Evolutionary conservation across 306 rosid genomes (phyloP), one percentile per base, ranked within the genome.

Genomic region (Lotus japonicus): DNA sequence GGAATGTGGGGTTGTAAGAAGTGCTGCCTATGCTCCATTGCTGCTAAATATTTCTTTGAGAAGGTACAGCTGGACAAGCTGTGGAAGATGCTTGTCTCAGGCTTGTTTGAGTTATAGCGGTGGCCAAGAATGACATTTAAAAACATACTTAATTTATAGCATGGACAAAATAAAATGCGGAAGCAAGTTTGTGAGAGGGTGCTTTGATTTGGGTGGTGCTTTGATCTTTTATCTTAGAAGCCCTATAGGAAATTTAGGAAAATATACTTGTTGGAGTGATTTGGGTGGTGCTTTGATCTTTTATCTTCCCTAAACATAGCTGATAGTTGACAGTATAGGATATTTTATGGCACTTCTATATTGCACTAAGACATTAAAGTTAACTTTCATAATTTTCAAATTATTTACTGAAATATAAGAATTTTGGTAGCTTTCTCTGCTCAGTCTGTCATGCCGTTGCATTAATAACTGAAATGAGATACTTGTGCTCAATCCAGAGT

Each of bases 401-500:
- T 42, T 39, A 57, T 12, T 63, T 14, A 55, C 5, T 21, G 10
- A 28, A 46, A 12, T 44, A 33, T 46, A 33, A 56, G 15, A 36
- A 9, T 15, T 56, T 64, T 18, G 14, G 33, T 49, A 58, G 51
- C 16, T 49, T 71, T 64, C 43, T 39, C 50, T 71, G 66, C n/a
- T 41, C 38, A 15, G 35, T 18, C 23, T 64, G 33, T 26, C 14
- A 41, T 64, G 49, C 13, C 6, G 31, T 17, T 35, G 71, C 71
- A 9, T 71, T 41, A 44, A 26, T 56, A 67, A 58, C 77, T 77
- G 70, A 77, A 81, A 68, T 68, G 75, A 61, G 58, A 71, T 66
- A 0, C 64, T 75, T 77, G 21, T 84, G 58, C 56, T 68, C 35
- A 72, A 73, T 65, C 19, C 85, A 89, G 96, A 89, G 73, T 77